Evolutionary conservation across 257 asterid species (phyloP).

Genomic region (Solanum bukasovii): DNA sequence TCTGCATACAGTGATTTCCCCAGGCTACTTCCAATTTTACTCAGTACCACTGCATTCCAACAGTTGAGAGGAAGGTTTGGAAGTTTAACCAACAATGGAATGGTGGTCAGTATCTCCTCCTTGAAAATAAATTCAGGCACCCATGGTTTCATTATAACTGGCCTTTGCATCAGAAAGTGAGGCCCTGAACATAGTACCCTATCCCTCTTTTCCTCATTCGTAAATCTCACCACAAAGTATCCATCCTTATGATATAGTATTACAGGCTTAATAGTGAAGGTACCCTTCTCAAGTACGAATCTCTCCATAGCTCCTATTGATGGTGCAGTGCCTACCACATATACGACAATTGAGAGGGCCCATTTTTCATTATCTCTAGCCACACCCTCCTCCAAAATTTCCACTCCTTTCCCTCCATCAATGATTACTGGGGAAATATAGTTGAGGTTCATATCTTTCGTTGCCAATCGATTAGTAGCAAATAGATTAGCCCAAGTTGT

Average conservation of each 20-base stretch:
- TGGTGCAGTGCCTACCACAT: not conserved
- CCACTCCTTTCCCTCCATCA: too few relatives aligned
- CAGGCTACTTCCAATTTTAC: not conserved
- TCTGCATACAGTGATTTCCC: not conserved
- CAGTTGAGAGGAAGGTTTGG: not conserved
- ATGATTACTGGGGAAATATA: too few relatives aligned
- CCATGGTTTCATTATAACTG: not conserved
- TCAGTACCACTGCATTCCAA: not conserved
- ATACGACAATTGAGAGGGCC: fast-evolving
- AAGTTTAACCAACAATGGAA: not conserved
- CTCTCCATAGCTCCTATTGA: not conserved
- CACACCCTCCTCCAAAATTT: not conserved
- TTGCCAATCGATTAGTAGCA: not conserved
- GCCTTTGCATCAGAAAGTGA: too few relatives aligned
- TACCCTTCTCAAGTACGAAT: not conserved
- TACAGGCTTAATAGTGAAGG: not conserved
- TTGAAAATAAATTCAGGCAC: not conserved
- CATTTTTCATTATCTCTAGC: not conserved
- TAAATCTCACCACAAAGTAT: too few relatives aligned
- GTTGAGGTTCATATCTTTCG: not conserved
- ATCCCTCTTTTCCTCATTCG: too few relatives aligned
- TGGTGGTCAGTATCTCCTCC: too few relatives aligned
- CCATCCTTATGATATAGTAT: not conserved
- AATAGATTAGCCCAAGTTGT: not conserved
- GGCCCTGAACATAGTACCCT: too few relatives aligned